A percentile compares a stretch with the other conserved stretches of the same genome.
Conservation (phyloP, 768 basidiomycete species). For the Rhizopogon salebrosus region DNA sequence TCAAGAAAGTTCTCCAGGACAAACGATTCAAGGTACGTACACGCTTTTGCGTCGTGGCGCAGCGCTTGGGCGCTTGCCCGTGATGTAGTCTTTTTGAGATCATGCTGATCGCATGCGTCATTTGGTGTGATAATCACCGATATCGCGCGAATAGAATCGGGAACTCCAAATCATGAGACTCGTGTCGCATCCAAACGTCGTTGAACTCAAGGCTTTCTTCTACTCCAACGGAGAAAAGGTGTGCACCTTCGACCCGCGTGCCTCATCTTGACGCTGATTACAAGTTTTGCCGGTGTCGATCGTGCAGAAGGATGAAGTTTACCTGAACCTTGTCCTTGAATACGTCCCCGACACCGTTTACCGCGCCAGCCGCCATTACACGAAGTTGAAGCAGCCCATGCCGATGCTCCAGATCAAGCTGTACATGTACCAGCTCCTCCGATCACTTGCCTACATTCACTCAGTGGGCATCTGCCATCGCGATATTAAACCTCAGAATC, state of each 20-base stretch:
- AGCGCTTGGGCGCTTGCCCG: neutral
- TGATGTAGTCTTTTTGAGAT: neutral
- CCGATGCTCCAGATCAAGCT: conserved; percentile 99
- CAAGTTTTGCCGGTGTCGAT: neutral
- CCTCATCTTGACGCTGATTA: conserved; percentile 5
- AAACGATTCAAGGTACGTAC: conserved; percentile 96
- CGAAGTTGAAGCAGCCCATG: conserved; percentile 99
- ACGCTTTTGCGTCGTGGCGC: conserved; percentile 6
- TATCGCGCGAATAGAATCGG: conserved; percentile 66
- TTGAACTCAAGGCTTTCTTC: conserved; percentile 96
- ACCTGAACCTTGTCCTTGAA: conserved; percentile 98
- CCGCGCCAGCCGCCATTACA: conserved; percentile 97
- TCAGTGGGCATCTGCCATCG: conserved; percentile 99
- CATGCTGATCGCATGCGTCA: conserved; percentile 8
- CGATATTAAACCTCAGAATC: conserved; percentile 99
- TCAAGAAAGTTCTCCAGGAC: conserved; percentile 99
- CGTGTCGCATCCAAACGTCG: conserved; percentile 95
- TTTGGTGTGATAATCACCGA: neutral
- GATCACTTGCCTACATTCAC: conserved; percentile 98
- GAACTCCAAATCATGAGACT: conserved; percentile 99
- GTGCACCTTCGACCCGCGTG: conserved; percentile 17
- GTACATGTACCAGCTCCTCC: conserved; percentile 99
- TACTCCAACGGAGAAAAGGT: conserved; percentile 99
- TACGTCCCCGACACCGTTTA: conserved; percentile 99
- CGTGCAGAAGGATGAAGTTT: conserved; percentile 95